Base-by-base conservation (phyloP, 441 rosid species). In the Euphorbia corollata region DNA sequence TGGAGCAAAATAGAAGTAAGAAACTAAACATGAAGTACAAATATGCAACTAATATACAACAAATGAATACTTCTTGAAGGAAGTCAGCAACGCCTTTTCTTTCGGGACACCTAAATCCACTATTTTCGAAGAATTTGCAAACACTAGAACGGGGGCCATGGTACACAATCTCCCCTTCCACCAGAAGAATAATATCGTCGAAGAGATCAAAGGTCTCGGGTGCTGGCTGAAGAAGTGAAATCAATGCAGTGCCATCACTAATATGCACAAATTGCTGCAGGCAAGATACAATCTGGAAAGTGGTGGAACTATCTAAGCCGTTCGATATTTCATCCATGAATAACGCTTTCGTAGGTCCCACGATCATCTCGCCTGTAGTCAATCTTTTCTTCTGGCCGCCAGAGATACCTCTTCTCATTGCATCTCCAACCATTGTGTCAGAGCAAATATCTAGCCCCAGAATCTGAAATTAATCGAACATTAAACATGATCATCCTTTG, bases 321-420 rank as follows among this genome's bases (percentile, higher is more conserved):
- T 73, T 81, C 32, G 85, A 79, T 73, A 81, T 79, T 69, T 79
- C 83, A 51, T 81, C 85, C 85, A 81, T 79, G 66, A 79, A 75
- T 4, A 81, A 60, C 39, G 81, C 78, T 71, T 67, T 81, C 1
- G 73, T 73, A 8, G 85, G 81, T 12, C 85, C 78, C 0, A 81
- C 81, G 54, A 81, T 71, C 81, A 81, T 81, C 71, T 81, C 83
- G 10, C 78, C 78, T 76, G 87, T 82, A 50, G 87, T 86, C 63
- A 87, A 50, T 59, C 92, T 71, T 78, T 77, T 83, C 77, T 79
- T 83, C 63, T 85, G 85, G 65, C 92, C 89, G 24, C 92, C 89
- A 20, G 89, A 87, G 58, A 87, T 67, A 18, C 92, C 92, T 72
- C 89, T 70, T 68, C 74, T 70, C 89, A 85, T 83, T 43, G 80